A percentile compares a stretch with the other conserved stretches of the same genome.
These are phyloP conservation scores for Quercus gilva DNA, from an alignment of 306 rosid species.

Conservation along the genomic window DNA sequence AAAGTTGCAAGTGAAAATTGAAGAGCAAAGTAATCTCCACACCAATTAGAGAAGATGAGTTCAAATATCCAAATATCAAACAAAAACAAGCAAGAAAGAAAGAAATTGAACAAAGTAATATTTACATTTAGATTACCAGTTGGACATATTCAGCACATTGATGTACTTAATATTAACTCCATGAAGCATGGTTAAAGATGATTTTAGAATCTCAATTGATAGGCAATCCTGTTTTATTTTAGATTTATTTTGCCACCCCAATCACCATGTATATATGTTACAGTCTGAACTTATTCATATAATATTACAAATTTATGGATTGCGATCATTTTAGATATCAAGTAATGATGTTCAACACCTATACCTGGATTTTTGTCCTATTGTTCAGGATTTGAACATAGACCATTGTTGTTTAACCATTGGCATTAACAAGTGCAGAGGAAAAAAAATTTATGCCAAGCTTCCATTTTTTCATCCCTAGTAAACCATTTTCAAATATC, in stretches of 20 bases:
- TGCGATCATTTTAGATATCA: background rate
- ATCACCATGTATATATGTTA: background rate
- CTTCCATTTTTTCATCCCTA: background rate
- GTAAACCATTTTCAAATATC: background rate
- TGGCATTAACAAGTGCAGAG: background rate
- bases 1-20: background rate
- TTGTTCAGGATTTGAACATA: background rate
- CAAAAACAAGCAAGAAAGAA: conserved; percentile 7
- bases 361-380: background rate
- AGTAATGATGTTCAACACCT: background rate
- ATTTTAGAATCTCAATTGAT: background rate
- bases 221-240: background rate
- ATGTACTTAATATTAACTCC: background rate
- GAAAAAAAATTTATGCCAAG: background rate
- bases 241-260: background rate
- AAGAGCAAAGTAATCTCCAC: background rate
- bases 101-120: background rate
- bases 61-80: conserved; percentile 4
- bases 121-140: background rate
- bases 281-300: background rate
- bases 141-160: background rate
- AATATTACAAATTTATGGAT: background rate
- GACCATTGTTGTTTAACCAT: background rate
- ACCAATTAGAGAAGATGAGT: background rate
- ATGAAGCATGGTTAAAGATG: background rate